These are phyloP conservation scores for Pyricularia sp. DNA, from an alignment of 2,329 filamentous ascomycete genomes.

Conservation along the genomic window DNA sequence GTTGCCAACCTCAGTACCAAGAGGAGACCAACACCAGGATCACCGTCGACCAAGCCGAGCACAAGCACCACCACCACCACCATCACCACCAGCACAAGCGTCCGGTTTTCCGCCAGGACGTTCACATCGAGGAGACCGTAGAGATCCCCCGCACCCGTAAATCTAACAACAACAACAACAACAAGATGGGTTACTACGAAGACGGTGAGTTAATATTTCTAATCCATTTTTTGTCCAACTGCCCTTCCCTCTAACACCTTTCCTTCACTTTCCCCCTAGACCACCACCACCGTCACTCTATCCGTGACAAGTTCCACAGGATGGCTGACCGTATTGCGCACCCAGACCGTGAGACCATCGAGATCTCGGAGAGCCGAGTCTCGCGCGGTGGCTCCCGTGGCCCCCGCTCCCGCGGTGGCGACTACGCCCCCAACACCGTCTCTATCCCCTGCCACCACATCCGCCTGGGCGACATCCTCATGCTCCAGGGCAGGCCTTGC, in stretches of 20 bases:
- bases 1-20: conserved; percentile 37
- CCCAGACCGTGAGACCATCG: conserved; percentile 33
- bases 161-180: conserved; percentile 11
- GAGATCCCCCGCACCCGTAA: conserved; percentile 34
- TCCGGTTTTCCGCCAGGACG: conserved; percentile 40
- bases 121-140: conserved; percentile 53
- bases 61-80: not conserved
- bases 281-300: conserved; percentile 35
- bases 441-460: conserved; percentile 99
- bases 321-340: conserved; percentile 41
- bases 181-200: conserved; percentile 55
- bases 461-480: conserved; percentile 95
- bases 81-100: conserved; percentile 11
- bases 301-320: conserved; percentile 41
- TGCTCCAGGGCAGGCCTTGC: conserved; percentile 97
- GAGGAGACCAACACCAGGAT: conserved; percentile 23
- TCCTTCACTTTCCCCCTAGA: conserved; percentile 21
- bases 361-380: conserved; percentile 32
- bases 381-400: conserved; percentile 16
- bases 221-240: conserved; percentile 14
- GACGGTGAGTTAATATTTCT: conserved; percentile 29
- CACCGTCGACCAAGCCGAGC: conserved; percentile 23
- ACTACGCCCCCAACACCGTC: conserved; percentile 60
- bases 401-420: conserved; percentile 19
- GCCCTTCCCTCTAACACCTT: conserved; percentile 6